A percentile compares a stretch with the other conserved stretches of the same genome.
Conservation (phyloP, 2,329 filamentous ascomycete species). For the Amphichorda felina region DNA sequence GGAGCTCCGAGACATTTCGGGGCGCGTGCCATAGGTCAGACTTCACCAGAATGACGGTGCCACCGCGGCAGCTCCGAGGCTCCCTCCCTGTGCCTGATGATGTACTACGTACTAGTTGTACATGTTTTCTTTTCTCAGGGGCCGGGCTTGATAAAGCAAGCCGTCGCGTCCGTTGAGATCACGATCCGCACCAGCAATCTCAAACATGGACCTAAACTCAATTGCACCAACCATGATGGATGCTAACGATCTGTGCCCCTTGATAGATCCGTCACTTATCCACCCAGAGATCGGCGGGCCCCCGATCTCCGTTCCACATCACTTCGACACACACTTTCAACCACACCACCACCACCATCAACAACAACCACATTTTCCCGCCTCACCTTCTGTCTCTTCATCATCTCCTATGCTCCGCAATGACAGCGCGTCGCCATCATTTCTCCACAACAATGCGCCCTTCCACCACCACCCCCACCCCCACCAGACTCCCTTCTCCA, state of each 20-base stretch:
- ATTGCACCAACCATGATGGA: conserved; percentile 6
- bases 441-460: conserved; percentile 31
- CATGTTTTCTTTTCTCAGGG: no score
- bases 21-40: no score
- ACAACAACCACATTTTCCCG: conserved; percentile 42
- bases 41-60: no score
- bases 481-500: conserved; percentile 33
- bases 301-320: conserved; percentile 29
- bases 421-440: conserved; percentile 55
- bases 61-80: no score
- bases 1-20: no score
- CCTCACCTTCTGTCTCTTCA: conserved; percentile 50
- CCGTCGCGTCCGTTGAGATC: not conserved
- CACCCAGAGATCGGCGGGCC: conserved; percentile 40
- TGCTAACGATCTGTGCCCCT: conserved; percentile 21
- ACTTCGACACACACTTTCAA: conserved; percentile 31
- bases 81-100: no score
- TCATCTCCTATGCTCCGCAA: conserved; percentile 37
- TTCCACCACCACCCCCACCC: conserved; percentile 27
- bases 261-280: conserved; percentile 42
- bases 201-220: not conserved
- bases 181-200: not conserved
- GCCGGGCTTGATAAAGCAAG: no score
- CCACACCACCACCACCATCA: conserved; percentile 31
- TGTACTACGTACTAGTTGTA: no score